These are phyloP conservation scores for Petunia axillaris DNA, from an alignment of 257 asterid genomes.

Conservation along the genomic window DNA sequence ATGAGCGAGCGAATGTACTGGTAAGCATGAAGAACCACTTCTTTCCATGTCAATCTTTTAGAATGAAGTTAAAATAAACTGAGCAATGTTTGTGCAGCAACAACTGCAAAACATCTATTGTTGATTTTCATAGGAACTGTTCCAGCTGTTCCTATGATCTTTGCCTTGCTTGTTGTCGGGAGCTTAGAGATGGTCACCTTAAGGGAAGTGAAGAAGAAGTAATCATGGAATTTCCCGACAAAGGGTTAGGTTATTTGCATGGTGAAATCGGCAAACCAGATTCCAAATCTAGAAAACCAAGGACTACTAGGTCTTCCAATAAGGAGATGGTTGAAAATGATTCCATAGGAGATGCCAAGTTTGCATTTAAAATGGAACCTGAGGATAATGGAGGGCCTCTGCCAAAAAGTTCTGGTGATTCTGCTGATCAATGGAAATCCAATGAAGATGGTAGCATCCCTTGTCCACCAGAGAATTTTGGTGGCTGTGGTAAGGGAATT, in stretches of 20 bases:
- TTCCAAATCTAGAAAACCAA: neutral
- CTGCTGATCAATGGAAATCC: constrained; percentile 44
- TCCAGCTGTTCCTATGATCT: constrained; percentile 67
- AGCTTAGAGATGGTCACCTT: constrained; percentile 62
- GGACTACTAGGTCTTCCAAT: neutral
- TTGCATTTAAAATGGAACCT: constrained; percentile 16
- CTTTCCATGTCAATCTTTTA: constrained; percentile 2
- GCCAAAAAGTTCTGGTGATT: neutral
- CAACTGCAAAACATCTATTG: constrained; percentile 72
- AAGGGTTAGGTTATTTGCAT: constrained; percentile 50
- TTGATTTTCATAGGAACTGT: constrained; percentile 75
- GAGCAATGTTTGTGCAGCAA: constrained; percentile 51
- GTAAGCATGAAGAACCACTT: constrained; percentile 38
- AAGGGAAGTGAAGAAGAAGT: constrained; percentile 46
- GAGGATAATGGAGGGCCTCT: constrained; percentile 11
- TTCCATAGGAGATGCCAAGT: neutral
- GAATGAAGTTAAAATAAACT: constrained; percentile 12
- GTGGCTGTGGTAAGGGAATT: constrained; percentile 53
- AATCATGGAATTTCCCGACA: constrained; percentile 27
- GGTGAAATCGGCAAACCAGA: constrained; percentile 26
- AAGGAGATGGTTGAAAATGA: constrained; percentile 14
- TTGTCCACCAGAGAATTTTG: constrained; percentile 49
- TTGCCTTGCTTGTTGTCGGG: constrained; percentile 77
- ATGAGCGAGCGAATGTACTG: constrained; percentile 62
- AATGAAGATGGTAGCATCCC: constrained; percentile 48